Conservation (phyloP, 1,284 basidiomycete species). For the Cutaneotrichosporon sp. region DNA sequence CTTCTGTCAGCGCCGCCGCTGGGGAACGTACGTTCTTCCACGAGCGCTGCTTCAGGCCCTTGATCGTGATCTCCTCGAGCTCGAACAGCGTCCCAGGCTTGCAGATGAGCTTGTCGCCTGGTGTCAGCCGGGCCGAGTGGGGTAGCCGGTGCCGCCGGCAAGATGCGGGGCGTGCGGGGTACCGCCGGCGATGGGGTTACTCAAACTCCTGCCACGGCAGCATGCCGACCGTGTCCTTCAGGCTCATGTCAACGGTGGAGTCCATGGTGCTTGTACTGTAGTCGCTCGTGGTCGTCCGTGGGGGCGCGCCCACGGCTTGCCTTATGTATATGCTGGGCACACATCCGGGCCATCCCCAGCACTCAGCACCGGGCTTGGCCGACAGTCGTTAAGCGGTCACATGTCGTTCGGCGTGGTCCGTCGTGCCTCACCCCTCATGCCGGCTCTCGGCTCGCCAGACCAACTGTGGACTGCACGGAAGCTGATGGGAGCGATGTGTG, state of each 20-base stretch:
- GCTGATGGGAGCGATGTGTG: too few relatives aligned
- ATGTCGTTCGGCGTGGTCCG: not conserved
- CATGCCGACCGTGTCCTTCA: not conserved
- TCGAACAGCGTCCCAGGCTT: slow-evolving; percentile 41
- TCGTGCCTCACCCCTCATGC: not conserved
- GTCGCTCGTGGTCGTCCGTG: not conserved
- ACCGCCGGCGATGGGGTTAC: not conserved
- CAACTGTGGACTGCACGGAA: too few relatives aligned
- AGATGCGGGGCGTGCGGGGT: not conserved
- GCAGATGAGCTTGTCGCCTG: slow-evolving; percentile 45
- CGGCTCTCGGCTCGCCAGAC: too few relatives aligned
- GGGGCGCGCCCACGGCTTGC: not conserved
- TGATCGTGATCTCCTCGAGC: slow-evolving; percentile 33
- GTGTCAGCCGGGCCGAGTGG: not conserved
- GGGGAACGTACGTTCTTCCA: slow-evolving; percentile 45
- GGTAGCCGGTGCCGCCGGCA: not conserved
- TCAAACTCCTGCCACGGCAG: slow-evolving; percentile 5
- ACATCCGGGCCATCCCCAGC: not conserved
- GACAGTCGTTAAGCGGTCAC: not conserved
- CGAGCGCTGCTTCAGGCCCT: slow-evolving; percentile 29
- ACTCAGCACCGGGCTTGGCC: not conserved
- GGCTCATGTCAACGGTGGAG: not conserved
- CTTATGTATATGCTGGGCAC: not conserved
- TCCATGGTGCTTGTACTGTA: not conserved
- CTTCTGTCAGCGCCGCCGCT: not conserved